phyloP scores from a whole-genome alignment of 306 rosid species.

The Luffa acutangula region DNA sequence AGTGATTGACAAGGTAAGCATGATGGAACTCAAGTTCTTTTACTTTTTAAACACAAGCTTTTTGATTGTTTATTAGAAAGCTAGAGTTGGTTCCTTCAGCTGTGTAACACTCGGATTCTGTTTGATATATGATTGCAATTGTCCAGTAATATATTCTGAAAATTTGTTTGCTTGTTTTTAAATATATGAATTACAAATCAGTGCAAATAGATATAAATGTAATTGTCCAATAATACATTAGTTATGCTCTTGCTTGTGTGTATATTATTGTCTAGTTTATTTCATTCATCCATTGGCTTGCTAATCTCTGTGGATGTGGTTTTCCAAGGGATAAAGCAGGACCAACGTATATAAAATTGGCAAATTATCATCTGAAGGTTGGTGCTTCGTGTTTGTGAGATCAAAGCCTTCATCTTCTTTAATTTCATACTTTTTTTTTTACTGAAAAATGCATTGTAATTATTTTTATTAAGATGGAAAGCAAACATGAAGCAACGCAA shows the following conservation, averaged over 20 bases:
- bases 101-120: no score
- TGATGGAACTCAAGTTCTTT: no score
- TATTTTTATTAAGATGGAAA: constrained; percentile 48
- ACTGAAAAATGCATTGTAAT: neutral
- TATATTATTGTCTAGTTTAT: neutral
- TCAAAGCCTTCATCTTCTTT: neutral
- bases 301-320: constrained; percentile 3
- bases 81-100: no score
- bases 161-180: no score
- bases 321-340: constrained; percentile 80
- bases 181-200: no score
- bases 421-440: neutral
- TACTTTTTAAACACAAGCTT: no score
- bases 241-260: neutral
- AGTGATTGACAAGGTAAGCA: no score
- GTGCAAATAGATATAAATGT: no score
- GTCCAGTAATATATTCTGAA: no score
- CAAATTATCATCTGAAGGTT: constrained; percentile 83
- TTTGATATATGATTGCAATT: no score
- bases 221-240: no score
- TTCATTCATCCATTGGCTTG: neutral
- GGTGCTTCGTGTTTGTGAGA: constrained; percentile 12
- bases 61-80: no score
- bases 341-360: constrained; percentile 54
- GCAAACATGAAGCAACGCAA: constrained; percentile 88